Evolutionary conservation across 768 basidiomycete species (phyloP).

Genomic region (Serendipita sp.): DNA sequence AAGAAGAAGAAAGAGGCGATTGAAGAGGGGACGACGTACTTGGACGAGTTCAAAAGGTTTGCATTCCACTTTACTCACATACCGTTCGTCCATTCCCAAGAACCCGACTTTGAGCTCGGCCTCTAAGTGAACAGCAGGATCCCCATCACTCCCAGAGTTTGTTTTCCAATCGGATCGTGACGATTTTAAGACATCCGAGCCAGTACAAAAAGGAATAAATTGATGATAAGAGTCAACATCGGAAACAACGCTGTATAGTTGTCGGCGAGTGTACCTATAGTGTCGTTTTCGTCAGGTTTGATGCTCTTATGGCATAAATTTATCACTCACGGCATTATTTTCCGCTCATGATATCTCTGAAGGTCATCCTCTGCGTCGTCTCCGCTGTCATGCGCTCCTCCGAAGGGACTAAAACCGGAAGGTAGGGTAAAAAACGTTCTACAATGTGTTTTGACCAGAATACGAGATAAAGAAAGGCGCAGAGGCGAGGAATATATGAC

Average conservation of each 20-base stretch:
- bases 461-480: background rate
- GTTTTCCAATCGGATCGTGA: slow-evolving; percentile 17
- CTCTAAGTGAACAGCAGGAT: slow-evolving; percentile 36
- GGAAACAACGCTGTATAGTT: slow-evolving; percentile 75
- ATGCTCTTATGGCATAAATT: slow-evolving; percentile 5
- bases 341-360: slow-evolving; percentile 66
- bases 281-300: slow-evolving; percentile 7
- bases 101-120: slow-evolving; percentile 85
- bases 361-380: slow-evolving; percentile 21
- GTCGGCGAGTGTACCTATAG: slow-evolving; percentile 52
- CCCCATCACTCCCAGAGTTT: slow-evolving; percentile 16
- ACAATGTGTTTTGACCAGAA: background rate
- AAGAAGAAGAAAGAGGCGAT: background rate
- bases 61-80: slow-evolving; percentile 71
- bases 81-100: slow-evolving; percentile 72
- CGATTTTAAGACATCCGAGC: slow-evolving; percentile 42
- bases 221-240: slow-evolving; percentile 72
- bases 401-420: background rate
- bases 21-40: slow-evolving; percentile 28
- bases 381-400: slow-evolving; percentile 26
- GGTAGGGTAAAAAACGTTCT: slow-evolving; percentile 36
- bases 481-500: background rate
- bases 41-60: slow-evolving; percentile 61
- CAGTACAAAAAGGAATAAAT: slow-evolving; percentile 82
- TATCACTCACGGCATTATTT: slow-evolving; percentile 63